Conservation (phyloP, 179 eudicot genomes). For the Beta lomatogona region DNA sequence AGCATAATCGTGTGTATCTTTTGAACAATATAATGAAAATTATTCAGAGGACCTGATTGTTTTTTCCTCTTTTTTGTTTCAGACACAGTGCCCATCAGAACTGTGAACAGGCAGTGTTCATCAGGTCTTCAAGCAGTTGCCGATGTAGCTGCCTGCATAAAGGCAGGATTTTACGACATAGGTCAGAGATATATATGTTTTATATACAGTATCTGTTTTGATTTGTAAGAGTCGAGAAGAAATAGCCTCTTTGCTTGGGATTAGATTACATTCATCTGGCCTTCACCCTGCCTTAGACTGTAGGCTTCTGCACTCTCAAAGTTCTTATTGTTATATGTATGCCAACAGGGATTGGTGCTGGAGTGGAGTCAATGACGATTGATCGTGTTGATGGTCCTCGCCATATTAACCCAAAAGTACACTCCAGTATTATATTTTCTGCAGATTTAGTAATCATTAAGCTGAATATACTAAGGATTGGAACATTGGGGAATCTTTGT, state of each 20-base stretch:
- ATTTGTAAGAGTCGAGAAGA: background rate
- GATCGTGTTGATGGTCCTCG: slow-evolving; percentile 33
- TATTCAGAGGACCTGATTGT: slow-evolving; percentile 5
- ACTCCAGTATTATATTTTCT: background rate
- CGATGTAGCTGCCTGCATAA: slow-evolving; percentile 93
- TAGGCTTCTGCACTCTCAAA: background rate
- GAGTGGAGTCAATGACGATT: slow-evolving; percentile 85
- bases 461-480: background rate
- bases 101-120: slow-evolving; percentile 98
- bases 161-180: slow-evolving; percentile 92
- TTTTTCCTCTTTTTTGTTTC: slow-evolving; percentile 14
- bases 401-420: slow-evolving; percentile 63
- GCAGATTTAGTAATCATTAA: background rate
- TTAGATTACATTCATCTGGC: background rate
- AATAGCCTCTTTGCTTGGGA: background rate
- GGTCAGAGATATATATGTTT: slow-evolving; percentile 45
- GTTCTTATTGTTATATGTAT: background rate
- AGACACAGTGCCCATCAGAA: slow-evolving; percentile 92
- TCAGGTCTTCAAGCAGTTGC: slow-evolving; percentile 99
- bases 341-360: slow-evolving; percentile 84
- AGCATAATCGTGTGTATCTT: background rate
- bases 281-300: background rate
- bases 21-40: background rate
- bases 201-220: background rate
- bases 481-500: background rate